Evolutionary conservation across 805 yeast genomes (phyloP), one percentile per base, ranked within the genome.

Genomic region (Ogataea methylovora): DNA sequence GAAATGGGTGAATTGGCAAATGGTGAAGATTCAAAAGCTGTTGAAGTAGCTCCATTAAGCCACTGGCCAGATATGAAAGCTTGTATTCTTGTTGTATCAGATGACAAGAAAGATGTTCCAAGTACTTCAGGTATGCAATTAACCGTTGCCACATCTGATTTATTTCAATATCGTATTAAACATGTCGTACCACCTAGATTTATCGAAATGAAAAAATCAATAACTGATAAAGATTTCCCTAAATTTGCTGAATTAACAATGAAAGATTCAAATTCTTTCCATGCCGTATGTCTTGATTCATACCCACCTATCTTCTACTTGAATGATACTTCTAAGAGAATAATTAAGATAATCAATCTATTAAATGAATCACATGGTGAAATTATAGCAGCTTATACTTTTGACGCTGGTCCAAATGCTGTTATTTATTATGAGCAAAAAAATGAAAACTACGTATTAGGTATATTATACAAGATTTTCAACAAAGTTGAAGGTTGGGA

Each of bases 351-450:
- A 33, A 72, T 87, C 31, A 94, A 92, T 58, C 63, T 69, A 36
- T 74, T 92, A 55, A 92, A 92, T 54, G 79, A 71, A 43, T 45
- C 56, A 4, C 78, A 73, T 24, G 84, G 83, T 34, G 67, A 72
- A 50, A 70, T 71, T 10, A 70, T 90, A 36, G 98, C 95, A 10
- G 97, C 97, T 25, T 92, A 92, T 61, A 92, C 99, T 2, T 92
- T 83, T 53, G 99, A 92, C 60, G 99, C 99, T 22, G 99, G 99
- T 54, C 98, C 99, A 60, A 92, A 92, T 61, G 95, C 97, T 15
- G 99, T 92, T 29, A 73, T 92, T 41, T 92, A 92, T 64, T 92
- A 92, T 56, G 77, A 80, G 54, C 72, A 71, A 44, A 67, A 77
- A 50, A 74, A 90, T 60, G 95, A 87, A 60, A 48, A 61, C n/a